A percentile compares a stretch with the other conserved stretches of the same genome.
These are phyloP conservation scores for Neofusicoccum ribis DNA, from an alignment of 2,329 filamentous ascomycete species.

Conservation along the genomic window DNA sequence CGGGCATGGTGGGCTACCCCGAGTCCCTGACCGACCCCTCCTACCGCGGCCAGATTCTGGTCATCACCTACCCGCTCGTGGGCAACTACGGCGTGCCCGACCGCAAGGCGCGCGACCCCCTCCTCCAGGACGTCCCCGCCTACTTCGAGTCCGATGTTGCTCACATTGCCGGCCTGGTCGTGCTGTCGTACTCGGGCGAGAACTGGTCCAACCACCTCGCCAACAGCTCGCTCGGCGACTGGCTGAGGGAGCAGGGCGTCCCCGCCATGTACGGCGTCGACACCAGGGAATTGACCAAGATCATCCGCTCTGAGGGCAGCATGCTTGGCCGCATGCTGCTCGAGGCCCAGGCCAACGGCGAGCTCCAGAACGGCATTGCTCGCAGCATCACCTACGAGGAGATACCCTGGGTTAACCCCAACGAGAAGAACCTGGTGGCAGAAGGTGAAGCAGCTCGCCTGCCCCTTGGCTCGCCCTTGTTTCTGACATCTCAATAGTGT, in stretches of 20 bases:
- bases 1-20: constrained; percentile 98
- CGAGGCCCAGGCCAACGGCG: constrained; percentile 39
- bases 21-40: constrained; percentile 89
- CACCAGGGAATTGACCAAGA: constrained; percentile 90
- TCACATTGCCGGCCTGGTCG: constrained; percentile 88
- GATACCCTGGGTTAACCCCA: constrained; percentile 88
- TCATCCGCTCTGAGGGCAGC: constrained; percentile 88
- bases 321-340: constrained; percentile 81
- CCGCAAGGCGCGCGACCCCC: constrained; percentile 77
- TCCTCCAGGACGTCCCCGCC: constrained; percentile 82
- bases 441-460: constrained; percentile 67
- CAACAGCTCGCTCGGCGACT: constrained; percentile 83
- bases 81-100: constrained; percentile 98
- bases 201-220: constrained; percentile 95
- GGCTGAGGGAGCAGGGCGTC: constrained; percentile 94
- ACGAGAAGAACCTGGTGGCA: constrained; percentile 86
- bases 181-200: constrained; percentile 89
- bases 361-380: constrained; percentile 37
- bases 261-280: constrained; percentile 95
- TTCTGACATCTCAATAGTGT: constrained; percentile 61
- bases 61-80: constrained; percentile 92
- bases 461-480: background rate
- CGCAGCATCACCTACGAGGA: constrained; percentile 64
- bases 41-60: constrained; percentile 89
- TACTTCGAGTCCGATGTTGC: constrained; percentile 93